A percentile compares a stretch with the other conserved stretches of the same genome.
These are phyloP conservation scores for Boletus pseudo-olivaceus DNA, from an alignment of 768 basidiomycete species.

Conservation along the genomic window DNA sequence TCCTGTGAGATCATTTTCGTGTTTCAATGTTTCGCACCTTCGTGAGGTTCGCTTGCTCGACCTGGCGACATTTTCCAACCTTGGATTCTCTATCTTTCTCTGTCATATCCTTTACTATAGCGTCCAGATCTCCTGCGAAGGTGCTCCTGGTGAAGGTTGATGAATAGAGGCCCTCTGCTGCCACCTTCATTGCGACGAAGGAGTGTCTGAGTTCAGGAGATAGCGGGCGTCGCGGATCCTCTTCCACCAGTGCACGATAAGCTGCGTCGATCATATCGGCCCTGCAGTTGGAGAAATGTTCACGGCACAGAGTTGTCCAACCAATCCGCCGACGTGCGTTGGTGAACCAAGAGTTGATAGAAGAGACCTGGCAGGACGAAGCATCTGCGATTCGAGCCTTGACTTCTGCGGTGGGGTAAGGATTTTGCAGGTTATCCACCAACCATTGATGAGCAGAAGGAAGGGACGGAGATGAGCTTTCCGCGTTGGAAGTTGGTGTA, in stretches of 20 bases:
- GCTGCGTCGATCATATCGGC: conserved; percentile 30
- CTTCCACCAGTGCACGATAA: conserved; percentile 24
- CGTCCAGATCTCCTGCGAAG: conserved; percentile 28
- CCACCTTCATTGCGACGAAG: conserved; percentile 30
- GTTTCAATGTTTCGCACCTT: conserved; percentile 3
- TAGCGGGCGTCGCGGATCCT: conserved; percentile 12
- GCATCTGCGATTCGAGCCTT: conserved; percentile 24
- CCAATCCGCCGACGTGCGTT: conserved; percentile 49
- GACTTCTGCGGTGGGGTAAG: conserved; percentile 41
- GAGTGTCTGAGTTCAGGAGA: conserved; percentile 18
- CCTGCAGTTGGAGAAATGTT: conserved; percentile 23
- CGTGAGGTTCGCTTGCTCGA: neutral
- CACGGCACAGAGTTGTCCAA: conserved; percentile 43
- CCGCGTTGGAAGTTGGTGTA: neutral
- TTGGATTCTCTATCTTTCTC: neutral
- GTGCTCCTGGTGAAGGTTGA: conserved; percentile 26
- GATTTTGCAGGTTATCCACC: conserved; percentile 44
- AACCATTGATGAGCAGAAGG: conserved; percentile 40
- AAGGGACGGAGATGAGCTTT: neutral
- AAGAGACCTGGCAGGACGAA: conserved; percentile 19
- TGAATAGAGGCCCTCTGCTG: conserved; percentile 31
- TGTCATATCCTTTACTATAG: conserved; percentile 29
- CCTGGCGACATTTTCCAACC: neutral
- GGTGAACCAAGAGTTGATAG: conserved; percentile 47
- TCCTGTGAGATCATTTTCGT: neutral